Conservation (phyloP, 306 rosid genomes). For the Dalbergia cultrata region DNA sequence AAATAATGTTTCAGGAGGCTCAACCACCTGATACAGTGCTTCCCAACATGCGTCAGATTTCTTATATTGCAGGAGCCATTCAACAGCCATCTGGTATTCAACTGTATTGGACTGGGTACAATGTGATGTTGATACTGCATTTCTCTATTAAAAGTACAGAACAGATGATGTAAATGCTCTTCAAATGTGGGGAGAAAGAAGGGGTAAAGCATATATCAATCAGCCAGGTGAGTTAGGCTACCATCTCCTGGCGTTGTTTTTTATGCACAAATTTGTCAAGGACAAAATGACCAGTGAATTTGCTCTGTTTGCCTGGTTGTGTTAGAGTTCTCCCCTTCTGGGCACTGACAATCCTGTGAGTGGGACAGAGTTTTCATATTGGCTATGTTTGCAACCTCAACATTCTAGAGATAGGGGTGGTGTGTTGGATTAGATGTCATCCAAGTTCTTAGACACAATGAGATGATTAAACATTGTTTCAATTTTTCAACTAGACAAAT, state of each 20-base stretch:
- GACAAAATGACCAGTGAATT: constrained; percentile 55
- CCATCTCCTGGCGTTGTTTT: constrained; percentile 56
- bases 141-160: constrained; percentile 51
- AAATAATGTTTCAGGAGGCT: constrained; percentile 5
- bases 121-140: constrained; percentile 74
- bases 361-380: background rate
- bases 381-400: constrained; percentile 4
- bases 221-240: constrained; percentile 30
- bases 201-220: background rate
- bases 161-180: constrained; percentile 19
- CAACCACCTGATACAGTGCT: constrained; percentile 53
- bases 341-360: constrained; percentile 54
- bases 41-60: constrained; percentile 56
- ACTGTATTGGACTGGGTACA: constrained; percentile 67
- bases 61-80: constrained; percentile 52
- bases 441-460: constrained; percentile 14
- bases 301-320: constrained; percentile 38
- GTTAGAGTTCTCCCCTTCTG: constrained; percentile 46
- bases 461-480: background rate
- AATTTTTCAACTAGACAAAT: background rate
- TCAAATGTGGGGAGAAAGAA: background rate
- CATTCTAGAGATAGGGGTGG: background rate
- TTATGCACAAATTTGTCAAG: constrained; percentile 19
- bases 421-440: background rate
- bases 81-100: constrained; percentile 58